Evolutionary conservation across 169 alveolate genomes (phyloP).

Genomic region (Plasmodium cynomolgi): DNA sequence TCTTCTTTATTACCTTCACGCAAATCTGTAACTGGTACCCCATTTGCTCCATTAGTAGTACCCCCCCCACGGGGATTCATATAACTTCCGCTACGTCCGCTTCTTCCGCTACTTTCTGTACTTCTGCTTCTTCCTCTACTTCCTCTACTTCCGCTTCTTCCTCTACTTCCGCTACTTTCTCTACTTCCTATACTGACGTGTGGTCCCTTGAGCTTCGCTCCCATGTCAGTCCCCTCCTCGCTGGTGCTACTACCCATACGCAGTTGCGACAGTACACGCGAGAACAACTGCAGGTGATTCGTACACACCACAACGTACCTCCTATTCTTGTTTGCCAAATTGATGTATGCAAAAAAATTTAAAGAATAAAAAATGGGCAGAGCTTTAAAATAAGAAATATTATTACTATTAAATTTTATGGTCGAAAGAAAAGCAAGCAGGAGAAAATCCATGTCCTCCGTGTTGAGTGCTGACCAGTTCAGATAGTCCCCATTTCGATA

Average conservation of each 20-base stretch:
- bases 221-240: neutral
- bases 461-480: conserved; percentile 27
- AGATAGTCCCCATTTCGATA: conserved; percentile 5
- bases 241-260: neutral
- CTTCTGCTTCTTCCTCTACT: too few species aligned
- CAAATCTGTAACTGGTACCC: neutral
- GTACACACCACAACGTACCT: conserved; percentile 33
- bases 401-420: conserved; percentile 53
- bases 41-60: neutral
- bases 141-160: neutral
- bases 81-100: too few species aligned
- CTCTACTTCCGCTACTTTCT: neutral
- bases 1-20: neutral
- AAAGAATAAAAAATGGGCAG: conserved; percentile 62
- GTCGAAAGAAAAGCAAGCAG: conserved; percentile 19
- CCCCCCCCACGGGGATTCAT: neutral
- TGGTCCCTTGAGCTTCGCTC: neutral
- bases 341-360: conserved; percentile 14
- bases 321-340: neutral
- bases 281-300: conserved; percentile 23
- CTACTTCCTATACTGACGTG: neutral
- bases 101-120: neutral
- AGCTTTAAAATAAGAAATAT: conserved; percentile 42
- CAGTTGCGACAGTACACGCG: neutral
- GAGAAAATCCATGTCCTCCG: neutral